Evolutionary conservation across 1,139 yeast genomes (phyloP), one percentile per base, ranked within the genome.

Genomic region (Ogataea hybrid): DNA sequence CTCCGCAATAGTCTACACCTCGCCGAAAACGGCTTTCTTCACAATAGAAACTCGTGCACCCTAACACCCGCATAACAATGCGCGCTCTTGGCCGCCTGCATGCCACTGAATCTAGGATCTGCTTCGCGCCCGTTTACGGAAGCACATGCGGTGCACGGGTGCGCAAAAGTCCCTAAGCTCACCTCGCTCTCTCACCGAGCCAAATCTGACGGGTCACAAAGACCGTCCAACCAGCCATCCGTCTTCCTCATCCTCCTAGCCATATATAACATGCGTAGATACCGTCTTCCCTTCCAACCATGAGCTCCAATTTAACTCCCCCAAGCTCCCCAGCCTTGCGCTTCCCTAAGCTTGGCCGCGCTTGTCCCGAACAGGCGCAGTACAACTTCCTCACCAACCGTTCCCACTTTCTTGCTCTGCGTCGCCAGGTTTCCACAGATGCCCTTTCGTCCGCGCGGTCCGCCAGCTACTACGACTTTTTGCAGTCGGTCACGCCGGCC

Each of bases 401-500:
- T 8, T 35, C 37, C 10, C 41, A 44, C 7, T 44, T 32, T 25
- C 17, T 25, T 2, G 44, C 42, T 3, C 35, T 44, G 12, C 40
- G 37, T 21, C 40, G 35, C 16, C 38, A 35, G 6, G 28, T 35
- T 6, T 37, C 39, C 4, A 27, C 29, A 27, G 42, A 41, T n/a
- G 20, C 21, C 18, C 22, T 44, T 11, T 43, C 42, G 15, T 20
- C 41, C 9, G 29, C 35, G 12, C 29, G 50, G 20, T 27, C 37
- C 23, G 18, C 38, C n/a, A 41, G 31, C 17, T 47, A 40, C 29
- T 42, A 23, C 23, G 44, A 41, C 14, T 44, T 37, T 20, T 14
- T 47, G 16, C 28, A 32, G 17, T 28, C 46, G 9, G 16, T 37
- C 12, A 44, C 48, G 5, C 28, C 37, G 2, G 23, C 37, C 6